A percentile compares a stretch with the other conserved stretches of the same genome.
phyloP scores from a whole-genome alignment of 345 rosid genomes.

The Punica granatum region DNA sequence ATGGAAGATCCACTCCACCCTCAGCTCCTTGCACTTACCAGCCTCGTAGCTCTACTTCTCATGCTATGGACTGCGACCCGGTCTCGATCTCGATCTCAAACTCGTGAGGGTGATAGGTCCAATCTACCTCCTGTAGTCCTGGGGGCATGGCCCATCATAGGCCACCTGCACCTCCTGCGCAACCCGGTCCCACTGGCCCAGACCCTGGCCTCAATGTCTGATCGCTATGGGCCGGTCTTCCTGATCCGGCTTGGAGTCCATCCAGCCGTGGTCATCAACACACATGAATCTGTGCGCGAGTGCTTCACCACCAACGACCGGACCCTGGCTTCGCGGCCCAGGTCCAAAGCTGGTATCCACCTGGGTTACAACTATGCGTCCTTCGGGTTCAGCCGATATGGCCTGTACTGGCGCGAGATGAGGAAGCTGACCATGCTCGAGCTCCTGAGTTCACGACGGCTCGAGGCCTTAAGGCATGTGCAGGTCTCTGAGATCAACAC shows the following conservation, averaged over 20 bases:
- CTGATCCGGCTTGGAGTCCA: constrained; percentile 16
- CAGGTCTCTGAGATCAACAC: constrained; percentile 19
- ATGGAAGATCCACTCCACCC: not conserved
- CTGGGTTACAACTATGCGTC: constrained; percentile 22
- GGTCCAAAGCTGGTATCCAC: constrained; percentile 10
- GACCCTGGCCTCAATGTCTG: constrained; percentile 15
- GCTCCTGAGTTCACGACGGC: constrained; percentile 26
- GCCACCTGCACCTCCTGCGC: constrained; percentile 28
- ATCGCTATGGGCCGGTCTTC: constrained; percentile 22
- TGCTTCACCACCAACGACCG: constrained; percentile 28
- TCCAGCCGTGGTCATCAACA: constrained; percentile 18
- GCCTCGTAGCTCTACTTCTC: not conserved
- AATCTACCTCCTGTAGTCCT: not conserved
- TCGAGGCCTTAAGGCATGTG: constrained; percentile 17
- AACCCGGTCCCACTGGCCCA: constrained; percentile 7
- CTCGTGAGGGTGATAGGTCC: not conserved
- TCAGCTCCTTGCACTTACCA: not conserved
- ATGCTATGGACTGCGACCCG: not conserved
- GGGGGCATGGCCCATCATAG: constrained; percentile 9
- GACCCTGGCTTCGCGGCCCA: constrained; percentile 19
- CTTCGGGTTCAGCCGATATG: constrained; percentile 23
- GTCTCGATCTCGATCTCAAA: constrained; percentile 15
- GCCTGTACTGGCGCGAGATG: constrained; percentile 27
- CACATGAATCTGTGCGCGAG: constrained; percentile 17
- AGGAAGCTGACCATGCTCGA: constrained; percentile 25